phyloP scores from a whole-genome alignment of 2,329 filamentous ascomycete species.

The Lecanicillium sp. region DNA sequence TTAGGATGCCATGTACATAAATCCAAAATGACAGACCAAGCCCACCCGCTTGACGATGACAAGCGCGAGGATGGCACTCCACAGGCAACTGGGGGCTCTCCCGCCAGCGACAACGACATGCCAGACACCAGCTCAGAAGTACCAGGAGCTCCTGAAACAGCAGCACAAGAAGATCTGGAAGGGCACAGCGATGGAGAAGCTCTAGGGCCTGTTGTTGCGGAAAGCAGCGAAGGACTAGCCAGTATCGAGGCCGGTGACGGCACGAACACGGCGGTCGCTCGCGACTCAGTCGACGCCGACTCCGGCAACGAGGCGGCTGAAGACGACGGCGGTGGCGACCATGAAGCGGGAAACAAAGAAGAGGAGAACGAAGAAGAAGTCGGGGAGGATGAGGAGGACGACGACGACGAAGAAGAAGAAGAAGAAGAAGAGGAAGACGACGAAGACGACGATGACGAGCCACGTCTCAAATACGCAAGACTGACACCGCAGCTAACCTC shows the following conservation, averaged over 20 bases:
- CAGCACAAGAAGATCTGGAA: background rate
- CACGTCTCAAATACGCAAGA: conserved; percentile 84
- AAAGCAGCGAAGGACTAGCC: background rate
- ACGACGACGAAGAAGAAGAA: conserved; percentile 38
- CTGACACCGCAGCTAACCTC: conserved; percentile 71
- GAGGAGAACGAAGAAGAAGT: conserved; percentile 18
- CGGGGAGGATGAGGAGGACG: conserved; percentile 34
- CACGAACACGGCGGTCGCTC: conserved; percentile 5
- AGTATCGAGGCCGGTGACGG: conserved; percentile 4
- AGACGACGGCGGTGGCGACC: conserved; percentile 11
- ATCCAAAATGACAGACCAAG: conserved; percentile 10
- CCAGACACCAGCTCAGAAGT: too few species aligned
- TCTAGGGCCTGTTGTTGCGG: too few species aligned
- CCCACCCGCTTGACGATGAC: conserved; percentile 8
- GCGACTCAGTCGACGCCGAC: too few species aligned
- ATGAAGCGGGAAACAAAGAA: conserved; percentile 12
- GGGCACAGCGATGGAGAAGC: too few species aligned
- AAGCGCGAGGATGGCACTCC: background rate
- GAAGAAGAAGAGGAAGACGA: conserved; percentile 62
- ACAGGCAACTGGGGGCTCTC: background rate
- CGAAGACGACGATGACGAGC: conserved; percentile 87
- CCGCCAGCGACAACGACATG: background rate
- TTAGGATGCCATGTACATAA: conserved; percentile 3
- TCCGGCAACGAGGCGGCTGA: conserved; percentile 14
- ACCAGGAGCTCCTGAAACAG: too few species aligned